A percentile compares a stretch with the other conserved stretches of the same genome.
Conservation (phyloP, 257 asterid genomes). For the Oldenlandia corymbosa region DNA sequence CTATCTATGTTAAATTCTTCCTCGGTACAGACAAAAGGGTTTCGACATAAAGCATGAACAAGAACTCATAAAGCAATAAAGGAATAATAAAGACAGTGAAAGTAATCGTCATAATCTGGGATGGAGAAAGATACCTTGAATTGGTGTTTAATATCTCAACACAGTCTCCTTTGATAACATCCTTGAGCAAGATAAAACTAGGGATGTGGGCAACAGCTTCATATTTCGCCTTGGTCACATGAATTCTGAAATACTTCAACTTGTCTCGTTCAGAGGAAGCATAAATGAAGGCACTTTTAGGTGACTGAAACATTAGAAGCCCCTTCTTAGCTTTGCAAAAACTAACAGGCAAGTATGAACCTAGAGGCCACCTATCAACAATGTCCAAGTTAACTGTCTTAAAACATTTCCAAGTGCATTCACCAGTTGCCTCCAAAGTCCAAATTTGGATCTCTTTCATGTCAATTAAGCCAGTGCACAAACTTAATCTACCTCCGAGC, state of each 20-base stretch:
- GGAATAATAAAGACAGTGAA: too few relatives aligned
- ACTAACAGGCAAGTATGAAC: background rate
- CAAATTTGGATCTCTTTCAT: background rate
- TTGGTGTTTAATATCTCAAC: too few relatives aligned
- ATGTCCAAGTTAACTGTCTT: too few relatives aligned
- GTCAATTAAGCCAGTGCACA: background rate
- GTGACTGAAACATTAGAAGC: slow-evolving; percentile 3
- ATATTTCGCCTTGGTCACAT: slow-evolving; percentile 3
- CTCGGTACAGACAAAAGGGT: background rate
- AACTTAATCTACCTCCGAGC: background rate
- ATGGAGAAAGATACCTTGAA: background rate
- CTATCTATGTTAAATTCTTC: too few relatives aligned
- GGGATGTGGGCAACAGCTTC: slow-evolving; percentile 9
- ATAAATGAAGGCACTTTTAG: background rate
- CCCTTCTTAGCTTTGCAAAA: background rate
- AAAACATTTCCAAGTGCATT: background rate
- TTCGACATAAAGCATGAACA: background rate
- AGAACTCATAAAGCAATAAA: background rate
- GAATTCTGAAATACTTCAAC: background rate
- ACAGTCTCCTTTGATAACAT: background rate
- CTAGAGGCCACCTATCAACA: background rate
- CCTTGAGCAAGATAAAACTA: slow-evolving; percentile 4
- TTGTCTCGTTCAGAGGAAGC: background rate
- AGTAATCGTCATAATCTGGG: background rate
- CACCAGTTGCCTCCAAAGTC: slow-evolving; percentile 9